Base-by-base conservation (phyloP, 2,329 filamentous ascomycete genomes). In the Diaporthe humulicola region DNA sequence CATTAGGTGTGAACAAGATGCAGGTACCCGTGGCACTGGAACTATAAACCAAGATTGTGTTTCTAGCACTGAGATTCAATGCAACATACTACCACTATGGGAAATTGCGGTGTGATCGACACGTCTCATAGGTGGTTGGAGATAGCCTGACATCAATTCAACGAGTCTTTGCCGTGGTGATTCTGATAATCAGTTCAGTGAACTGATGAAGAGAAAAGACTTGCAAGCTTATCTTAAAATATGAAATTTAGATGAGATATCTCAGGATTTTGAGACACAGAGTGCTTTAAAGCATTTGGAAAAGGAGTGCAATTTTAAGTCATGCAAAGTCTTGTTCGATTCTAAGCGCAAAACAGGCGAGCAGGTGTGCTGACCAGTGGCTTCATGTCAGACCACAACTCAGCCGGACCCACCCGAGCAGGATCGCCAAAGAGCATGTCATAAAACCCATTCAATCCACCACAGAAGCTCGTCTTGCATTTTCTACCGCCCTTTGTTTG, bases 321-420 rank as follows among this genome's bases (percentile, higher is more conserved):
- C 64, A 69, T 17, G 64, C 64, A 69, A 14, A 69, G 48, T 4
- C 48, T 69, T 67, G 64, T 54, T 30, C 48, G 64, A 69, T 54
- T n/a, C 22, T 40, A 7, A 40, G 33, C n/a, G 33, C 48, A 4
- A n/a, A 69, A 69, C 64, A 69, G 45, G 64, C 64, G 22, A 69
- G 48, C 7, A 6, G 2, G 15, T 69, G 64, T 50, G 57, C 70
- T 64, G 70, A 64, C 57, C 70, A 64, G 70, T 72, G 70, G 70
- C 70, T 64, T 72, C 57, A 72, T 72, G 45, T 72, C 70, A 72
- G 57, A 45, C 70, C 70, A 72, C 57, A 30, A 40, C 22, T 54
- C 17, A 54, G 33, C 70, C 70, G 70, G 70, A 56, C 48, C 70
- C 70, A 54, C 36, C 70, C 70, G 70, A 42, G 33, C 6, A 42